phyloP scores from a whole-genome alignment of 2,329 filamentous ascomycete genomes.

The Lasiodiplodia theobromae region DNA sequence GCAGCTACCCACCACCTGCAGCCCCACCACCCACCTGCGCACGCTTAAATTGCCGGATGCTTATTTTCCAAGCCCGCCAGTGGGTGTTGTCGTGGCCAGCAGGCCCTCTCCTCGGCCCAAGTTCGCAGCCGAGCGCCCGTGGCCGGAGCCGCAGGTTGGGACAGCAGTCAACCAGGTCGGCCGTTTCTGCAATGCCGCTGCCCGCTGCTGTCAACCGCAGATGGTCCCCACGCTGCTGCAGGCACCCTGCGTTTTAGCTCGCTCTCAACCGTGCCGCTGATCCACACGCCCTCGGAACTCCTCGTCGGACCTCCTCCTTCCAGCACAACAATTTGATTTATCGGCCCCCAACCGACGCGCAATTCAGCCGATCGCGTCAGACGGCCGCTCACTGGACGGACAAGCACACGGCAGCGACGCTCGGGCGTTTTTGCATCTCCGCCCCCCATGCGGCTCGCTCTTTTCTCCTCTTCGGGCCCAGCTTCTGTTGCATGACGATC shows the following conservation, averaged over 20 bases:
- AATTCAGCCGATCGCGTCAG: background rate
- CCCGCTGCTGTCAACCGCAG: background rate
- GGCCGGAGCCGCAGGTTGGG: conserved; percentile 9
- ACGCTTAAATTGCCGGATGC: conserved; percentile 25
- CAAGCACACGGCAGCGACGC: background rate
- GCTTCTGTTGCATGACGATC: background rate
- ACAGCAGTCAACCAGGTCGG: background rate
- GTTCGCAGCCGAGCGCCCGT: conserved; percentile 11
- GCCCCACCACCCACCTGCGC: conserved; percentile 18
- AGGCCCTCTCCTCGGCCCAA: conserved; percentile 15
- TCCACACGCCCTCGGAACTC: background rate
- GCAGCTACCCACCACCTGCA: background rate
- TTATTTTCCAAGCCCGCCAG: conserved; percentile 23
- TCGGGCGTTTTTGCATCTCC: background rate
- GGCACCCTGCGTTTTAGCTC: conserved; percentile 13
- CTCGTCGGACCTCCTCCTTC: background rate
- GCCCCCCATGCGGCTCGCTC: background rate
- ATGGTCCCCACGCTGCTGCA: conserved; percentile 1
- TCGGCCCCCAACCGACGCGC: conserved; percentile 16
- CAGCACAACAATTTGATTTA: background rate
- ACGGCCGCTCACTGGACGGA: background rate
- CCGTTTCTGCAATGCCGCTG: background rate
- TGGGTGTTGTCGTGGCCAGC: background rate
- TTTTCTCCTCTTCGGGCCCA: background rate
- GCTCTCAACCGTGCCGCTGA: conserved; percentile 12